Evolutionary conservation across 495 filamentous ascomycete genomes (phyloP), one percentile per base, ranked within the genome.

Genomic region (Parathielavia appendiculata): DNA sequence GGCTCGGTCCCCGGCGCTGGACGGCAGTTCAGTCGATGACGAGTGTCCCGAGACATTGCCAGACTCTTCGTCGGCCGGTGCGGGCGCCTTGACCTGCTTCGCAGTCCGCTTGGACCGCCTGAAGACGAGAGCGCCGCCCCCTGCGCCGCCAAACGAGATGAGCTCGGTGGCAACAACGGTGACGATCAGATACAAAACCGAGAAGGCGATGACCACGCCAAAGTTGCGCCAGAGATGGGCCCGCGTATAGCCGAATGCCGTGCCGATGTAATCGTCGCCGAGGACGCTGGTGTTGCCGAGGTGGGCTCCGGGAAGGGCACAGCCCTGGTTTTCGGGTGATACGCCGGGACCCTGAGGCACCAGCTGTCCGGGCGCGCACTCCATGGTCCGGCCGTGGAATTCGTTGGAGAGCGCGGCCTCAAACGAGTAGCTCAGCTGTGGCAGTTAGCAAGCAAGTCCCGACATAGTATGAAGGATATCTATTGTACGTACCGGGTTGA

Each of bases 221-320:
- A 88, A 90, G 67, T 93, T 91, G 17, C 88, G 84, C 89, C 89
- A 93, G 17, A 91, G 68, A 63, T 93, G 79, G 14, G 69, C 63
- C 1, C 83, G 81, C 5, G 74, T 80, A 65, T 90, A 92, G 45
- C 54, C 59, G 34, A 79, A 72, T 61, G 82, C 84, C 8, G 75
- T 73, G 12, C 69, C 62, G 20, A 92, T 60, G 62, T 90, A 92
- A 19, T 75, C 75, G 17, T 75, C 69, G 1, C 89, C 89, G 4
- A 75, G 58, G 13, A 92, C 77, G 19, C 68, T 70, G 1, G 74
- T 71, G 16, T 75, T 69, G 8, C 85, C 76, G 1, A 75, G 75
- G 44, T 69, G 56, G 26, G 80, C 79, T n/a, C 81, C 81, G 67
- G 89, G 71, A 13, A 73, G 32, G 12, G 79, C 75, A 61, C 88